Evolutionary conservation across 2,329 filamentous ascomycete genomes (phyloP), one percentile per base, ranked within the genome.

Genomic region (Penicillium brasilianum): DNA sequence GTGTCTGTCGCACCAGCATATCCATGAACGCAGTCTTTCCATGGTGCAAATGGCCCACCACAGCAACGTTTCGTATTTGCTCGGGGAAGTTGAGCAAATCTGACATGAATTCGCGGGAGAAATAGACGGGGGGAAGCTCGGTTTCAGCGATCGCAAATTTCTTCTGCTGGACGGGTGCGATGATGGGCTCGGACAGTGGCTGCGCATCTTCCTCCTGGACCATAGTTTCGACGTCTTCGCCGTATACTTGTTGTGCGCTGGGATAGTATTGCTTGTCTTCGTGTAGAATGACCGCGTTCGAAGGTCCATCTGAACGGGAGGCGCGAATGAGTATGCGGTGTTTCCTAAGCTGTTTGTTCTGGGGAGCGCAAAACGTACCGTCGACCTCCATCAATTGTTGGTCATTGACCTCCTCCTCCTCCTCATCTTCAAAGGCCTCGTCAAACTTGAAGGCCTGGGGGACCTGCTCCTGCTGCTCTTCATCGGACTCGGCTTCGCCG

Each of bases 221-320:
- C 77, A 97, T 81, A 1, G 94, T 95, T 80, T 99, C 95, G 71
- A 99, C 95, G 79, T 95, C 93, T 70, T 88, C 85, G 55, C 95
- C 95, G 76, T 98, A 99, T 44, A 97, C 89, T 77, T 99, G 95
- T 74, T 94, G 89, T 59, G 95, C 95, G n/a, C 93, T 97, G 32
- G 95, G 95, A 75, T 99, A 99, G 79, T 99, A 99, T 76, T 98
- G 95, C 78, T 99, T 99, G 81, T 99, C 95, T 83, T 99, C 95
- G 80, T 99, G 95, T 49, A 99, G 86, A 60, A 99, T 86, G n/a
- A 99, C 93, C 55, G 95, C 94, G 77, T 98, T 99, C 5, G 93
- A 97, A 3, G 94, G 91, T 14, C 91, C 93, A 52, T 93, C 90
- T 76, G 52, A 44, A 92, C 87, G 49, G 87, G 57, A 63, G 59